These are phyloP conservation scores for Fagopyrum esculentum DNA, from an alignment of 148 eudicot genomes.

Conservation along the genomic window DNA sequence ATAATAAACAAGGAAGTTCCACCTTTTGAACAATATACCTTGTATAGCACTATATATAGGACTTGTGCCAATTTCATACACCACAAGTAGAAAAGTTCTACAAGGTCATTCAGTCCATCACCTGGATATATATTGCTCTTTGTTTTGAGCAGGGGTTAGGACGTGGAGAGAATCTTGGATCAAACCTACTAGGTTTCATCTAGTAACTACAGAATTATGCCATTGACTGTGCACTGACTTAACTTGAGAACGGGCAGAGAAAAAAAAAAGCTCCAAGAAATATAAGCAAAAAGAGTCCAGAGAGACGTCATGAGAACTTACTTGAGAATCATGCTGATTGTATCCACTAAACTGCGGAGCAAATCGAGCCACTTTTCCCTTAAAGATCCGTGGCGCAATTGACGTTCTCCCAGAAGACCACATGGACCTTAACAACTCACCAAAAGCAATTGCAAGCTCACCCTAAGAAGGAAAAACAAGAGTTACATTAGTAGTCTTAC, in stretches of 20 bases:
- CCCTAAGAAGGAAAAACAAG: slow-evolving; percentile 50
- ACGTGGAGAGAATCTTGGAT: no score
- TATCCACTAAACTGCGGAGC: slow-evolving; percentile 99
- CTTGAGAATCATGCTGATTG: slow-evolving; percentile 99
- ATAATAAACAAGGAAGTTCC: neutral
- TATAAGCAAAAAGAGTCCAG: slow-evolving; percentile 2
- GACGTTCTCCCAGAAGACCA: slow-evolving; percentile 76
- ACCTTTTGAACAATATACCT: neutral
- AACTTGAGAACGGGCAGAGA: no score
- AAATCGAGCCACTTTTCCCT: slow-evolving; percentile 88
- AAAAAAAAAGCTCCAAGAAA: neutral
- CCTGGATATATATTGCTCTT: neutral
- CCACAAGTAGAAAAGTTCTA: neutral
- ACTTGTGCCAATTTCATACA: neutral
- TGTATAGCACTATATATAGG: neutral
- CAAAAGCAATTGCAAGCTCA: slow-evolving; percentile 97
- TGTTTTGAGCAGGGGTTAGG: no score
- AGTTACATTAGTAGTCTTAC: slow-evolving; percentile 9
- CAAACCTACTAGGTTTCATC: no score
- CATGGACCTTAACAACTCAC: slow-evolving; percentile 78
- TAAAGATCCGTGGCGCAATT: slow-evolving; percentile 82
- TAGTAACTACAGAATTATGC: no score
- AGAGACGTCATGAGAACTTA: slow-evolving; percentile 21
- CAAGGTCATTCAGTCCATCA: neutral
- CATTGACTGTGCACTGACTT: no score